Conservation (phyloP, 2,329 filamentous ascomycete genomes). For the Fusarium metavorans region DNA sequence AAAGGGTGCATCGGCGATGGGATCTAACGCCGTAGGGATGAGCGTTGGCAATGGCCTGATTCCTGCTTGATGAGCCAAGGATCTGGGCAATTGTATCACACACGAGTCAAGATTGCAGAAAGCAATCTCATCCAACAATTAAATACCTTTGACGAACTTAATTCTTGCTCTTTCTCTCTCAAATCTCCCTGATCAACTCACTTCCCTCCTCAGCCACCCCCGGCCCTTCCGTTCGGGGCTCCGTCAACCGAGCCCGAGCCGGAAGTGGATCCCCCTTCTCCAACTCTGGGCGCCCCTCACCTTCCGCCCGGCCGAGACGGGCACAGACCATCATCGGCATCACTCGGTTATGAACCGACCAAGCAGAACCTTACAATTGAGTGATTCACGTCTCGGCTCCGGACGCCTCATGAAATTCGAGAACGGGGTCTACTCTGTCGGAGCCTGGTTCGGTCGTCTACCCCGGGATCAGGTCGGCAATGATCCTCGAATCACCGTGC, state of each 20-base stretch:
- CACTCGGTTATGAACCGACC: slow-evolving; percentile 39
- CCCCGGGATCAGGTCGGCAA: slow-evolving; percentile 41
- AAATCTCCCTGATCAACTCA: background rate
- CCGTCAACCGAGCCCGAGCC: slow-evolving; percentile 28
- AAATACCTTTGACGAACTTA: background rate
- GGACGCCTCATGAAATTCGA: background rate
- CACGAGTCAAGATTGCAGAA: background rate
- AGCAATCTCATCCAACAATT: background rate
- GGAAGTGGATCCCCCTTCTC: slow-evolving; percentile 30
- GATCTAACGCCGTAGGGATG: slow-evolving; percentile 26
- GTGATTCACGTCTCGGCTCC: background rate
- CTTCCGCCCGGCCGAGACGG: slow-evolving; percentile 44
- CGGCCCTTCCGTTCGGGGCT: slow-evolving; percentile 26
- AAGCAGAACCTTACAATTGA: background rate
- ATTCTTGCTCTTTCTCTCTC: background rate
- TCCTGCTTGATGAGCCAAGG: slow-evolving; percentile 4
- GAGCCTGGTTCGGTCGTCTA: background rate
- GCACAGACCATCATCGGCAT: slow-evolving; percentile 46
- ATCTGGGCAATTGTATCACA: background rate
- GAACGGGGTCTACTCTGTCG: slow-evolving; percentile 3
- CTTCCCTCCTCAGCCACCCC: slow-evolving; percentile 22
- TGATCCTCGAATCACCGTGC: slow-evolving; percentile 32
- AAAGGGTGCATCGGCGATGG: slow-evolving; percentile 26
- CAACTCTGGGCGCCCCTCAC: slow-evolving; percentile 13
- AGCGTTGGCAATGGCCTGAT: slow-evolving; percentile 31